phyloP scores from a whole-genome alignment of 2,329 filamentous ascomycete genomes.

The Ampelomyces quisqualis region DNA sequence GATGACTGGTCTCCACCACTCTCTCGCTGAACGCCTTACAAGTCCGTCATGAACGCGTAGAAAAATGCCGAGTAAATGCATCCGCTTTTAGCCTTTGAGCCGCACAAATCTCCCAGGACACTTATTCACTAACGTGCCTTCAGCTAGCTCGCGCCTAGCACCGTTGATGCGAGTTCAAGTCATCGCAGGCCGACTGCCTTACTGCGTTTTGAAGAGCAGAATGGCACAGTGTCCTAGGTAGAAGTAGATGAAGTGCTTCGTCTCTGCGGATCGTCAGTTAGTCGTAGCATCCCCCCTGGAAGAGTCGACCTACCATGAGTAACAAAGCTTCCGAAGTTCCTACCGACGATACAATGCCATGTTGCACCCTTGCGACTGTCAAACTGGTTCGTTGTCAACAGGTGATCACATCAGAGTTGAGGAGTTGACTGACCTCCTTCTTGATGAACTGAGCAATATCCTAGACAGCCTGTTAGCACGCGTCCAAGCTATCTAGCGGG shows the following conservation, averaged over 20 bases:
- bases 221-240: conserved; percentile 99
- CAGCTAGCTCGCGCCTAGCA: neutral
- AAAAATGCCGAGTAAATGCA: neutral
- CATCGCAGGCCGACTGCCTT: conserved; percentile 13
- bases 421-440: conserved; percentile 64
- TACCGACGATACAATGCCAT: conserved; percentile 98
- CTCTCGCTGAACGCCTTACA: neutral
- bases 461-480: conserved; percentile 50
- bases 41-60: neutral
- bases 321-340: conserved; percentile 98
- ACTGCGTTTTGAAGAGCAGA: conserved; percentile 98
- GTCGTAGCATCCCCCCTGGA: neutral
- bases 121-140: neutral
- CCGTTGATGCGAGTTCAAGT: neutral
- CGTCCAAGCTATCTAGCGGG: neutral
- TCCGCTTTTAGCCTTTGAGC: neutral
- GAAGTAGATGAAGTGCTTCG: conserved; percentile 99
- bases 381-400: conserved; percentile 62
- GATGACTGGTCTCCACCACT: neutral
- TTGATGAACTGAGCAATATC: conserved; percentile 97
- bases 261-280: conserved; percentile 62
- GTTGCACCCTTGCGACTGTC: conserved; percentile 96
- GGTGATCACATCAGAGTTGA: neutral
- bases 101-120: neutral
- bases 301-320: conserved; percentile 72